Evolutionary conservation across 371 early-diverging fungal species (phyloP).

Genomic region (Fennellomyces sp.): DNA sequence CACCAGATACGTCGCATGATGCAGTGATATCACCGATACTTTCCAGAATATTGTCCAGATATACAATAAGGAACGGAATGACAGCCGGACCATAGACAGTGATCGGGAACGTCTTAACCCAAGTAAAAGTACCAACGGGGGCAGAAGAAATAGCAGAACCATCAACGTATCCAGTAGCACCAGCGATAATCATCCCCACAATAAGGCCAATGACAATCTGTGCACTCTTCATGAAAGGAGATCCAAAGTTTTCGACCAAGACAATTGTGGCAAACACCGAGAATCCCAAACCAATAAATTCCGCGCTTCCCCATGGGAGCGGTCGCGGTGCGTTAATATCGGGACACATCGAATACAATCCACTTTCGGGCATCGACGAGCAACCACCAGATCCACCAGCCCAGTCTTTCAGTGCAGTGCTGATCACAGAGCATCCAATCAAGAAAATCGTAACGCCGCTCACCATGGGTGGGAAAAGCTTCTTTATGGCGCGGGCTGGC

Average conservation of each 20-base stretch:
- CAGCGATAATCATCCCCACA: conserved; percentile 65
- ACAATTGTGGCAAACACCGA: conserved; percentile 61
- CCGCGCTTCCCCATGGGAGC: conserved; percentile 63
- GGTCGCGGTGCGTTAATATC: conserved; percentile 56
- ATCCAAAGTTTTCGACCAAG: conserved; percentile 67
- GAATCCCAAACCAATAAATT: conserved; percentile 67
- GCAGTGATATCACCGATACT: conserved; percentile 69
- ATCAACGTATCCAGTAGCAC: conserved; percentile 61
- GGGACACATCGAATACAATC: conserved; percentile 61
- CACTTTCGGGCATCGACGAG: conserved; percentile 44
- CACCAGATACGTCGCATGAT: conserved; percentile 64
- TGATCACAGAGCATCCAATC: conserved; percentile 60
- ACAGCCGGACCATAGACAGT: conserved; percentile 66
- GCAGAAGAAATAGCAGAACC: conserved; percentile 49
- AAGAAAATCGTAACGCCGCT: conserved; percentile 61
- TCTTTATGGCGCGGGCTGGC: conserved; percentile 58
- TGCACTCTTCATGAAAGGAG: conserved; percentile 67
- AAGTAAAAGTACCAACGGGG: conserved; percentile 59
- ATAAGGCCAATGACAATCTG: conserved; percentile 62
- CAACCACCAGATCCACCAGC: conserved; percentile 57
- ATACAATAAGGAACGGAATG: conserved; percentile 65
- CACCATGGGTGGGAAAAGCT: conserved; percentile 63
- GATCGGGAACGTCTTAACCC: conserved; percentile 61
- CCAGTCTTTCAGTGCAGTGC: conserved; percentile 59
- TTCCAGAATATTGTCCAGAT: conserved; percentile 58